Evolutionary conservation across 1,139 yeast species (phyloP).

Genomic region (Candida tropicalis): DNA sequence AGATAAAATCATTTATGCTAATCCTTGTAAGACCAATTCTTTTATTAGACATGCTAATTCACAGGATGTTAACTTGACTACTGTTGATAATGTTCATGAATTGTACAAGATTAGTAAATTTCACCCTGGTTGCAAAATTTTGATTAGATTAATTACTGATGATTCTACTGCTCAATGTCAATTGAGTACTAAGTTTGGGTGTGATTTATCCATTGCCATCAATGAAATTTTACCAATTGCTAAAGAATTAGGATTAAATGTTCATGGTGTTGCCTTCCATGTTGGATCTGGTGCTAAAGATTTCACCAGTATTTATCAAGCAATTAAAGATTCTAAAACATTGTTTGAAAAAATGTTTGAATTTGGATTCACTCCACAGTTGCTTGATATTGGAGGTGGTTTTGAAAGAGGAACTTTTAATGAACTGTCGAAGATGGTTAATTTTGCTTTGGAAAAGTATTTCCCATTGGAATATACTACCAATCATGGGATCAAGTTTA

Average conservation of each 20-base stretch:
- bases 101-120: conserved; percentile 67
- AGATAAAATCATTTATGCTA: conserved; percentile 80
- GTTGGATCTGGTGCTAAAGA: conserved; percentile 94
- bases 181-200: conserved; percentile 88
- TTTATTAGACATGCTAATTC: conserved; percentile 71
- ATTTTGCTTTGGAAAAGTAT: conserved; percentile 53
- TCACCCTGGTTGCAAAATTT: conserved; percentile 70
- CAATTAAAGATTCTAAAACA: conserved; percentile 68
- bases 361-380: conserved; percentile 50
- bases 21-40: conserved; percentile 89
- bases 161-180: conserved; percentile 89
- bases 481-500: conserved; percentile 50
- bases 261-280: conserved; percentile 91
- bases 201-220: conserved; percentile 58
- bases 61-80: conserved; percentile 65
- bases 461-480: conserved; percentile 51
- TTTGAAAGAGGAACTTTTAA: conserved; percentile 71
- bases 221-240: conserved; percentile 63
- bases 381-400: conserved; percentile 94
- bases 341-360: conserved; percentile 66
- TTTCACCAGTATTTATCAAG: conserved; percentile 65
- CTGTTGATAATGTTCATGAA: conserved; percentile 90
- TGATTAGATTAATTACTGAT: conserved; percentile 86
- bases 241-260: conserved; percentile 57
- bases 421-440: conserved; percentile 61